Evolutionary conservation across 306 rosid genomes (phyloP), one percentile per base, ranked within the genome.

Genomic region (Casuarina glauca): DNA sequence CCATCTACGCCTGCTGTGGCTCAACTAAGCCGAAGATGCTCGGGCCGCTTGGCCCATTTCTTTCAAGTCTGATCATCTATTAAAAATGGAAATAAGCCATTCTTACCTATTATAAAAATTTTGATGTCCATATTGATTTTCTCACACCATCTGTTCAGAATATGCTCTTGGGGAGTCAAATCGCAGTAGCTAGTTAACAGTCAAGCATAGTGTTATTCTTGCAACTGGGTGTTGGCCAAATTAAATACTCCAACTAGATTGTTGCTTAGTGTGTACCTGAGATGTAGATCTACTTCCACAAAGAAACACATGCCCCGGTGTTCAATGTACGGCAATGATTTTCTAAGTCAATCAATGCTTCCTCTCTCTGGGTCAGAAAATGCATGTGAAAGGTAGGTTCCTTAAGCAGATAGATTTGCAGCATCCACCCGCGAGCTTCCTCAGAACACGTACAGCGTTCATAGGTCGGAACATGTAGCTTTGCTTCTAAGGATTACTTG

Each of bases 401-500:
- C 45, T 12, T 62, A 35, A 4, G 4, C 12, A 36, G 69, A 62
- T 11, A 11, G 43, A 62, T 52, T 10, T 9, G 11, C 13, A 48
- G 51, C 51, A 1, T 62, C 46, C 2, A 26, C 32, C 53, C 74
- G 2, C 38, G 53, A 42, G 55, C 67, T 53, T 68, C 48, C 6
- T 51, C 55, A 6, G 10, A n/a, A 12, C 77, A 58, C 43, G 13
- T n/a, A 10, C 42, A 43, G 20, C 2, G 32, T 74, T 57, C 57
- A 17, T n/a, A 54, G 7, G 6, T 10, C 0, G 17, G 1, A 60
- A 4, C 6, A 8, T 61, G 9, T 9, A 76, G 64, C 80, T 66
- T 76, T 53, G 74, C 80, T 76, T 76, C 74, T 2, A 68, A 76
- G 80, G 35, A 32, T 20, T 41, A 9, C 38, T 55, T 10, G 11